Evolutionary conservation across 179 eudicot species (phyloP).

Genomic region (Kewa caespitosa): DNA sequence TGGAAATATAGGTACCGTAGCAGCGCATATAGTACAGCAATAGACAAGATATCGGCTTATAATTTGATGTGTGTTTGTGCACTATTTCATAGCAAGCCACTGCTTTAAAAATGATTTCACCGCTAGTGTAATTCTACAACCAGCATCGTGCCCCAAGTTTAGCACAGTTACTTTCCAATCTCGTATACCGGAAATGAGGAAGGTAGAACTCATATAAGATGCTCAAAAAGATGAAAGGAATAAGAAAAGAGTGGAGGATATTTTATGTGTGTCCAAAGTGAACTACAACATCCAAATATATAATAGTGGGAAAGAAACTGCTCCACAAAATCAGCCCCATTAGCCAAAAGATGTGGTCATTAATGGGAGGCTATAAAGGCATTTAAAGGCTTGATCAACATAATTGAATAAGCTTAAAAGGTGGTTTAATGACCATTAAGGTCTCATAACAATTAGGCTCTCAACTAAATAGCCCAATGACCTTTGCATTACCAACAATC

Average conservation of each 20-base stretch:
- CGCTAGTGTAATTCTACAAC: not conserved
- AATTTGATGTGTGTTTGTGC: not conserved
- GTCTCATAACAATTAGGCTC: too few relatives aligned
- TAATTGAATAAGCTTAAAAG: not conserved
- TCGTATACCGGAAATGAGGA: too few relatives aligned
- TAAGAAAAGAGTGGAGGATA: not conserved
- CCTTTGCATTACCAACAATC: not conserved
- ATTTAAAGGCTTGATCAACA: not conserved
- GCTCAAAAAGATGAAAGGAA: not conserved
- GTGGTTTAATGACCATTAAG: too few relatives aligned
- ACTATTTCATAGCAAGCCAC: not conserved
- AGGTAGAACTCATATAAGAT: not conserved
- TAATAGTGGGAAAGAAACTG: not conserved
- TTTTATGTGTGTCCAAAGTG: not conserved
- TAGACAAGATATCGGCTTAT: not conserved
- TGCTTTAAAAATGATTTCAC: not conserved
- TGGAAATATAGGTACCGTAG: too few relatives aligned
- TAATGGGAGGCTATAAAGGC: too few relatives aligned
- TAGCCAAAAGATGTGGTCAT: not conserved
- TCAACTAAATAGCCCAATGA: not conserved
- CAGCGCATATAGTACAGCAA: too few relatives aligned
- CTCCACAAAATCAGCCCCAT: not conserved
- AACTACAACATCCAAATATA: too few relatives aligned
- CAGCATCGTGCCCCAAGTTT: not conserved
- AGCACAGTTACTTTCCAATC: too few relatives aligned